A percentile compares a stretch with the other conserved stretches of the same genome.
phyloP scores from a whole-genome alignment of 768 basidiomycete genomes.

The Paxillus ammoniavirescens region DNA sequence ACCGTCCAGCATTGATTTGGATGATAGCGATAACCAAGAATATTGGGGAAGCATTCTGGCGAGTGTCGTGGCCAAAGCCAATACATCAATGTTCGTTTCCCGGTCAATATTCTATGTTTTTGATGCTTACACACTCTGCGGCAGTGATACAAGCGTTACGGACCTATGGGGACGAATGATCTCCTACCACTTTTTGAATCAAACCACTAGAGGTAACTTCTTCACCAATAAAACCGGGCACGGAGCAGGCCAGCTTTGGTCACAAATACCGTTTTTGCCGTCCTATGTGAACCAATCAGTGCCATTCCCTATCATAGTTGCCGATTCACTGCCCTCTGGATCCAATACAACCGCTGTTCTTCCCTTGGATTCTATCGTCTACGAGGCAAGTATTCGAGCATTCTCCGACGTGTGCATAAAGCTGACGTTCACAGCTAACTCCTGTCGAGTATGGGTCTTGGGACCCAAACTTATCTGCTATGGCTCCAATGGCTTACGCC shows the following conservation, averaged over 20 bases:
- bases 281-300: slow-evolving; percentile 47
- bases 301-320: slow-evolving; percentile 68
- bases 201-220: slow-evolving; percentile 57
- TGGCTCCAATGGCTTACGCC: slow-evolving; percentile 57
- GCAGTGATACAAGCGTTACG: slow-evolving; percentile 60
- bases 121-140: neutral
- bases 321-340: slow-evolving; percentile 50
- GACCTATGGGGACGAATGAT: slow-evolving; percentile 66
- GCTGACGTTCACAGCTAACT: slow-evolving; percentile 41
- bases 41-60: slow-evolving; percentile 55
- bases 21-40: slow-evolving; percentile 45
- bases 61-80: slow-evolving; percentile 56
- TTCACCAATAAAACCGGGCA: slow-evolving; percentile 58
- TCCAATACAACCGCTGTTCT: slow-evolving; percentile 42
- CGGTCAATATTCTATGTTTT: neutral
- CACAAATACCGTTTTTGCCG: slow-evolving; percentile 48
- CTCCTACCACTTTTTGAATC: slow-evolving; percentile 72
- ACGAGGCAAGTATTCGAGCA: slow-evolving; percentile 44
- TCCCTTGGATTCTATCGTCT: slow-evolving; percentile 46
- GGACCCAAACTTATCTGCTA: slow-evolving; percentile 71
- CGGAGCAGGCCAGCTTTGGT: slow-evolving; percentile 75
- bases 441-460: slow-evolving; percentile 73
- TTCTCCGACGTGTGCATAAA: slow-evolving; percentile 7
- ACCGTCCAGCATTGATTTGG: slow-evolving; percentile 49
- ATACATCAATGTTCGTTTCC: slow-evolving; percentile 47